phyloP scores from a whole-genome alignment of 139 green algal genomes.

The Coelastrella sp. region DNA sequence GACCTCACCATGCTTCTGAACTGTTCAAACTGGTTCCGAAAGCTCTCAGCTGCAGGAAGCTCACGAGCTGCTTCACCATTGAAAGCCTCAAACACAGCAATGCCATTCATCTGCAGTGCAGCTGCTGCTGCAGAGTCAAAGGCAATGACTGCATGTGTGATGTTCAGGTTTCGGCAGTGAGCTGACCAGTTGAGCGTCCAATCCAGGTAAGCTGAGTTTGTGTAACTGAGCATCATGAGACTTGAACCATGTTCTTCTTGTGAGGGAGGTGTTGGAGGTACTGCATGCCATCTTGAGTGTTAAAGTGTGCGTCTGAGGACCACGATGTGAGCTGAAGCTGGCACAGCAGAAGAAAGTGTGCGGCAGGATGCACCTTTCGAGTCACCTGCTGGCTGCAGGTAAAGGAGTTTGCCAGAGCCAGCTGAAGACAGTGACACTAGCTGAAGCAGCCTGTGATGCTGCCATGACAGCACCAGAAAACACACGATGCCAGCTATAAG shows the following conservation, averaged over 20 bases:
- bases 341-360: too few relatives aligned
- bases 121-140: conserved; percentile 19
- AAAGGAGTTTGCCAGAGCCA: too few relatives aligned
- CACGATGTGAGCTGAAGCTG: too few relatives aligned
- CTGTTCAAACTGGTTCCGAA: neutral
- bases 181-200: conserved; percentile 13
- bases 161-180: neutral
- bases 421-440: too few relatives aligned
- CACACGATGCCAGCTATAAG: too few relatives aligned
- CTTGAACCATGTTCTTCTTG: neutral
- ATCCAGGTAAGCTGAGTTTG: neutral
- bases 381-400: too few relatives aligned
- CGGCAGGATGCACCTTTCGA: too few relatives aligned
- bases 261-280: too few relatives aligned
- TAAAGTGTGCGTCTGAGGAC: too few relatives aligned
- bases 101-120: conserved; percentile 13
- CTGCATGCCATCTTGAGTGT: too few relatives aligned
- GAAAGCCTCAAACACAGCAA: neutral
- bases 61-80: neutral
- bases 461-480: too few relatives aligned
- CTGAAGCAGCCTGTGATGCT: too few relatives aligned
- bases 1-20: conserved; percentile 4
- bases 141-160: neutral
- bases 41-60: neutral
- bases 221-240: neutral